Evolutionary conservation across 1,139 yeast species (phyloP), one percentile per base, ranked within the genome.

Genomic region (Pichia sp.): DNA sequence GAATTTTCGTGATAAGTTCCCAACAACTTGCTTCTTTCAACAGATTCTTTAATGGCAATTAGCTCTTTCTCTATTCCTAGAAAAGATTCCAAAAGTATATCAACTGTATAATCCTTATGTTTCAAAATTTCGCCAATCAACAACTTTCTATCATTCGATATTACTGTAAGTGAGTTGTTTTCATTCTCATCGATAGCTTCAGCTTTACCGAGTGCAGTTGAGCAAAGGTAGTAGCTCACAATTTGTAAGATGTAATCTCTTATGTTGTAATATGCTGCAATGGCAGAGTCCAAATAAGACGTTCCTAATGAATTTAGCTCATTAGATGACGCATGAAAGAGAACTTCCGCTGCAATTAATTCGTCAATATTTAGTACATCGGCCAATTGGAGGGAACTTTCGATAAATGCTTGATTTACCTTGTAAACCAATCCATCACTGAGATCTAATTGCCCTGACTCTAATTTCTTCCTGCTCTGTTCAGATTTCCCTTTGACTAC

Each of bases 301-400:
- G 83, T 72, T 4, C 88, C 91, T 34, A 79, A 74, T 45, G 78
- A 67, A 3, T 55, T 65, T 47, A 69, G 71, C 16, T 76, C 71
- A 20, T 76, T 72, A 2, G 70, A 68, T 5, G 75, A 66, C 3
- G 88, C 77, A 59, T 75, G 77, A 64, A 62, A 79, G 66, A 75
- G 72, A 49, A 87, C 73, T 52, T 84, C 78, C 1, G 91, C 84
- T 2, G 87, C 80, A 1, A 81, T 76, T 51, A 87, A 71, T 60
- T 84, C 87, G 67, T 92, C 95, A 53, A 92, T 73, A 58, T 79
- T 76, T 55, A 86, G 75, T 60, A 86, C 91, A 58, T 86, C 92
- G 0, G 89, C 73, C 14, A 84, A 64, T 36, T 74, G 71, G 3
- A 77, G 72, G 0, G 84, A 74, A 6, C 76, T 72, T 44, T 76